Percentiles rank a stretch among this genome's conserved stretches.
Evolutionary conservation across 2,329 filamentous ascomycete genomes (phyloP).

Genomic region (Onygenales sp.): DNA sequence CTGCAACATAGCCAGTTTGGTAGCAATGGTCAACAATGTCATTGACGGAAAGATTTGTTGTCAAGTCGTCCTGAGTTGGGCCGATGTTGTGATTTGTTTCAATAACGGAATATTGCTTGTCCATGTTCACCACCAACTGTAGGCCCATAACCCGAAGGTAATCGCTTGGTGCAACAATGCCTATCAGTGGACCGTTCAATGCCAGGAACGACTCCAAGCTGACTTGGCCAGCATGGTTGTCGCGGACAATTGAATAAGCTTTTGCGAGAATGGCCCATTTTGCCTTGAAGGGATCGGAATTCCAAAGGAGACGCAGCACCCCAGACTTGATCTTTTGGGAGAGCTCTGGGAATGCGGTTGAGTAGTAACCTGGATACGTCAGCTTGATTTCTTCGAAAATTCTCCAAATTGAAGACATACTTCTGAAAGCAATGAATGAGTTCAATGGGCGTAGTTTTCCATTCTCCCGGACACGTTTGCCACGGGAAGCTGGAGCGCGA

Average conservation of each 20-base stretch:
- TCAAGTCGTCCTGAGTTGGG: conserved; percentile 14
- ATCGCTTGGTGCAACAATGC: conserved; percentile 34
- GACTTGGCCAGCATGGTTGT: conserved; percentile 39
- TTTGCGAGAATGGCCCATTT: conserved; percentile 47
- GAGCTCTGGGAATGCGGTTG: conserved; percentile 35
- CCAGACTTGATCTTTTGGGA: conserved; percentile 47
- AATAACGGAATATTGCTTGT: conserved; percentile 17
- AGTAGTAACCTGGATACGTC: conserved; percentile 36
- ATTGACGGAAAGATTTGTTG: conserved; percentile 22
- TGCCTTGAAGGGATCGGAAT: conserved; percentile 39
- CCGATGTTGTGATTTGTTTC: conserved; percentile 11
- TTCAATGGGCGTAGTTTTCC: conserved; percentile 24
- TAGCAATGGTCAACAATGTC: conserved; percentile 26
- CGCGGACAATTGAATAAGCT: conserved; percentile 46
- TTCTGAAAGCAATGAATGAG: conserved; percentile 29
- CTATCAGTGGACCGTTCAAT: conserved; percentile 38
- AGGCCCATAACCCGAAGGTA: conserved; percentile 43
- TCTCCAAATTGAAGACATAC: conserved; percentile 18
- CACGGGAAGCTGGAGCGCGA: conserved; percentile 10
- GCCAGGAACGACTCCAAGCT: conserved; percentile 40
- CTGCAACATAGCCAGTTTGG: conserved; percentile 19
- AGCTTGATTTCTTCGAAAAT: background rate
- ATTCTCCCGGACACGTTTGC: conserved; percentile 13
- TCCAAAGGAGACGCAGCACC: conserved; percentile 42
- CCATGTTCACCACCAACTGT: conserved; percentile 26